Evolutionary conservation across 306 rosid species (phyloP).

Genomic region (Corylus avellana): DNA sequence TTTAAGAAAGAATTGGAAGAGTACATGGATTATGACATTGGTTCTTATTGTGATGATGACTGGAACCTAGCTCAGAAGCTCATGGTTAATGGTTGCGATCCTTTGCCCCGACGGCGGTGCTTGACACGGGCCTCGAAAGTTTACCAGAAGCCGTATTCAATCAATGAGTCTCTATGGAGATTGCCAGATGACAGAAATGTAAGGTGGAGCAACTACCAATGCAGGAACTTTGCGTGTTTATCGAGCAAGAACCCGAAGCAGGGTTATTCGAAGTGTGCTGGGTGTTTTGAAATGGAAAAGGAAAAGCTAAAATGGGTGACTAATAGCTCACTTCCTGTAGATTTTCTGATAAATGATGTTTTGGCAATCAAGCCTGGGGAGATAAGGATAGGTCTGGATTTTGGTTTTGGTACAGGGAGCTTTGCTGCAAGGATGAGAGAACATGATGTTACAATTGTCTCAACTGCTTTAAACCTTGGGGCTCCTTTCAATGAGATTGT

Average conservation of each 20-base stretch:
- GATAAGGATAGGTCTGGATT: constrained; percentile 83
- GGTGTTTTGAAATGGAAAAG: constrained; percentile 91
- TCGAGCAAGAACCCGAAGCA: constrained; percentile 64
- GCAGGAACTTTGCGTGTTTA: constrained; percentile 80
- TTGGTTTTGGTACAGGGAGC: constrained; percentile 76
- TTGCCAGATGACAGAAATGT: constrained; percentile 77
- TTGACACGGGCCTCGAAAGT: constrained; percentile 81
- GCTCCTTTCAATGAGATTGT: constrained; percentile 93
- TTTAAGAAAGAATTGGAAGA: constrained; percentile 65
- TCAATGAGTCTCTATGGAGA: constrained; percentile 81
- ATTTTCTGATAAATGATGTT: constrained; percentile 54
- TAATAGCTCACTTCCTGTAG: constrained; percentile 50
- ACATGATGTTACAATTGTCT: constrained; percentile 63
- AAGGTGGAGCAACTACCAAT: constrained; percentile 80
- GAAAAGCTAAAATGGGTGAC: constrained; percentile 83
- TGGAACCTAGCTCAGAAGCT: constrained; percentile 87
- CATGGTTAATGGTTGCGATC: constrained; percentile 92
- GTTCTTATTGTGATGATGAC: constrained; percentile 92
- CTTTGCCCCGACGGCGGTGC: constrained; percentile 86
- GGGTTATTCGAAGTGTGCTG: constrained; percentile 74
- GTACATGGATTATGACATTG: constrained; percentile 91
- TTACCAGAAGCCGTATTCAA: constrained; percentile 69
- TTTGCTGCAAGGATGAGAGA: constrained; percentile 98
- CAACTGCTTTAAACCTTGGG: constrained; percentile 85
- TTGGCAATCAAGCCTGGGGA: constrained; percentile 55